Conservation (phyloP, 2,329 filamentous ascomycete genomes). For the Colletotrichum euphorbiae region DNA sequence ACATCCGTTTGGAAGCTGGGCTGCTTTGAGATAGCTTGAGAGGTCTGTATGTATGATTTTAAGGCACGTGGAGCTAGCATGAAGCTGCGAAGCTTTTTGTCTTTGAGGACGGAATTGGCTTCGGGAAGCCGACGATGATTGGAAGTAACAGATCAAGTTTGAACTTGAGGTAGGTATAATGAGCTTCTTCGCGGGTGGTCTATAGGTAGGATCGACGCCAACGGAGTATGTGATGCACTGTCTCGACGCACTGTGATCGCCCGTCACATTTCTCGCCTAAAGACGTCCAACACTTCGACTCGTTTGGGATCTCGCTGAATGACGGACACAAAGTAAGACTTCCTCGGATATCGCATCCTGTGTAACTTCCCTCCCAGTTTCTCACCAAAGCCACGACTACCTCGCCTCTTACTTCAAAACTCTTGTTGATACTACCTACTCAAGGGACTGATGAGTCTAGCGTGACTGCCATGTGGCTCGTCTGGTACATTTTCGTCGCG, state of each 20-base stretch:
- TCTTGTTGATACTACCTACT: slow-evolving; percentile 3
- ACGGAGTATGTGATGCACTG: slow-evolving; percentile 3
- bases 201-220: slow-evolving; percentile 1
- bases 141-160: too few relatives aligned
- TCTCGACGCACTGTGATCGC: slow-evolving; percentile 19
- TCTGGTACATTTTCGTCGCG: slow-evolving; percentile 2
- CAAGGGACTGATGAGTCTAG: slow-evolving; percentile 9
- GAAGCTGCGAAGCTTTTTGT: too few relatives aligned
- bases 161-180: background rate
- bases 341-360: too few relatives aligned
- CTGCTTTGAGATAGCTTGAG: background rate
- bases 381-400: background rate
- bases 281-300: background rate
- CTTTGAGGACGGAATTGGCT: too few relatives aligned
- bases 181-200: background rate
- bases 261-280: background rate
- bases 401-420: background rate
- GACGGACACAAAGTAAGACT: background rate
- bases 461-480: slow-evolving; percentile 10
- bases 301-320: background rate
- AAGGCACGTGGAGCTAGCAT: too few relatives aligned
- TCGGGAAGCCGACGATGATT: too few relatives aligned
- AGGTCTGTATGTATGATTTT: too few relatives aligned
- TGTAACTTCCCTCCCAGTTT: too few relatives aligned
- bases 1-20: background rate